Base-by-base conservation (phyloP, 805 yeast species). In the Metschnikowia noctiluminum region DNA sequence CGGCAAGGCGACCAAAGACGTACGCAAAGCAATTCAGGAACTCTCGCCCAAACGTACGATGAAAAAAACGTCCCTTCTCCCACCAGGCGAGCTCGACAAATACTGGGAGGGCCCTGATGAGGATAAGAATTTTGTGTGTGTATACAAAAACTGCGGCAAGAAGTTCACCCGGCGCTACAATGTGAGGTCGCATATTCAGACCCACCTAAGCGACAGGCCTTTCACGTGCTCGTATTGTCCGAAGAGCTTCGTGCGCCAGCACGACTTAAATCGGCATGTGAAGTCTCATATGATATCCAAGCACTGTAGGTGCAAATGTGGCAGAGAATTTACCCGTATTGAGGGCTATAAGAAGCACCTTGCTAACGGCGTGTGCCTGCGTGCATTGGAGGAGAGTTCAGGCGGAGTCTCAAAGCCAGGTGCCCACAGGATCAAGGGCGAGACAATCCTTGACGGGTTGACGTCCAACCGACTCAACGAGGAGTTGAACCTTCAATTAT, bases 191-290 rank as follows among this genome's bases (percentile, higher is more conserved):
- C 99, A 94, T 65, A 91, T 94, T 48, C 99, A 94, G 64, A 94
- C 99, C 0, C 99, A 94, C 73, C 69, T 94, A 43, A 84, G 92
- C 63, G 99, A 95, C 65, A 74, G 97, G 54, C 99, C 99, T 1
- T 92, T 89, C 67, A 71, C 77, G 0, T 94, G 99, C 69, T 72
- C 73, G 3, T 74, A 75, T 38, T 94, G 99, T 66, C 78, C 80
- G 4, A 88, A 91, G 57, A 80, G 88, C 35, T 94, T 94, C 71
- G 99, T 94, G 26, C 78, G 99, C 53, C 96, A 92, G 54, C 99
- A 94, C 63, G 99, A 94, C 68, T 74, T 94, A 58, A 80, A 89
- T 51, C 79, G 99, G 52, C 99, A 94, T 62, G 83, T 81, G 56
- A 89, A 88, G 63, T 87, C 91, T 13, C 99, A 94, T 63, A 76